Conservation (phyloP, 176 grass and related monocot genomes). For the Ensete glaucum region DNA sequence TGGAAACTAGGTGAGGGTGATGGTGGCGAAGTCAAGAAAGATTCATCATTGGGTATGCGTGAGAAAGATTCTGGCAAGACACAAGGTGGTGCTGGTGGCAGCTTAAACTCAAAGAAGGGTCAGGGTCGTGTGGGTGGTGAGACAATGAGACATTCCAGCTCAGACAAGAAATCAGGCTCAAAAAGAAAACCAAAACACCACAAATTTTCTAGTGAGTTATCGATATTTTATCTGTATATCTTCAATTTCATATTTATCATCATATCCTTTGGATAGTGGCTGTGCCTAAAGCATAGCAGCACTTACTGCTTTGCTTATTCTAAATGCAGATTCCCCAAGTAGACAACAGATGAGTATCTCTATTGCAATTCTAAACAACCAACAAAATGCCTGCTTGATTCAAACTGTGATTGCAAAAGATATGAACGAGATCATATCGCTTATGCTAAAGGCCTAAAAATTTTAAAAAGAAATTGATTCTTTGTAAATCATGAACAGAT, state of each 20-base stretch:
- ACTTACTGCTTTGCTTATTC: not conserved
- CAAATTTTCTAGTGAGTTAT: slow-evolving; percentile 62
- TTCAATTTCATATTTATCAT: not conserved
- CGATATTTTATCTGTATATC: not conserved
- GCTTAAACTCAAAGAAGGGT: slow-evolving; percentile 31
- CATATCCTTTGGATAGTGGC: not conserved
- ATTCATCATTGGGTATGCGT: slow-evolving; percentile 9
- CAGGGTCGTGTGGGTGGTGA: not conserved
- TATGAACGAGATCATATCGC: not conserved
- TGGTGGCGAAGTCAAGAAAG: slow-evolving; percentile 10
- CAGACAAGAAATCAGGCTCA: slow-evolving; percentile 56
- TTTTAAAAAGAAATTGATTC: too few species aligned
- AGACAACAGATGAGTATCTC: too few species aligned
- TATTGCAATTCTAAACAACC: too few species aligned
- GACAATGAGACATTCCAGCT: slow-evolving; percentile 7
- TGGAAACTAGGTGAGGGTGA: slow-evolving; percentile 32
- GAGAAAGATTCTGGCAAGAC: slow-evolving; percentile 18
- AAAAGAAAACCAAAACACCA: slow-evolving; percentile 70
- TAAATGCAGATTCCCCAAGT: not conserved
- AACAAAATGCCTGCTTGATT: too few species aligned
- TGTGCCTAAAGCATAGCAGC: not conserved
- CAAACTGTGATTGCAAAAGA: not conserved
- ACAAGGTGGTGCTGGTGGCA: not conserved
- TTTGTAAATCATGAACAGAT: too few species aligned
- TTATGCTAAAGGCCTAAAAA: not conserved